phyloP scores from a whole-genome alignment of 108 stramenopile species.

The Chaetoceros tenuissimus region DNA sequence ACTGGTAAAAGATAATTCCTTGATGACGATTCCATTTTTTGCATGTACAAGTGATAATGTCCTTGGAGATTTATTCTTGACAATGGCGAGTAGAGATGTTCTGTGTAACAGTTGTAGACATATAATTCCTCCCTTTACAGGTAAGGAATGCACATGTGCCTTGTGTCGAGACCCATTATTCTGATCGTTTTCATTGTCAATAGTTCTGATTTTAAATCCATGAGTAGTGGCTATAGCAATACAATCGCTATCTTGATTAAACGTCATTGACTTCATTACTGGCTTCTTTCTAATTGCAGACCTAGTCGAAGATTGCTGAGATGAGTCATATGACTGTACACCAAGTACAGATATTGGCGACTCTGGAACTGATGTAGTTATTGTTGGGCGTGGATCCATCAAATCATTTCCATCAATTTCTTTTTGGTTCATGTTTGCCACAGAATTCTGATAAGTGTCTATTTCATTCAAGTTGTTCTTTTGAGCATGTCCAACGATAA shows the following conservation, averaged over 20 bases:
- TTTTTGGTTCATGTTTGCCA: too few relatives aligned
- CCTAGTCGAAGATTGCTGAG: too few relatives aligned
- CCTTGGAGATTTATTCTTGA: neutral
- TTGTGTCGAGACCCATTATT: too few relatives aligned
- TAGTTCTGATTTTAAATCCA: neutral
- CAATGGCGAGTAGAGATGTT: neutral
- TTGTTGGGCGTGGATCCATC: too few relatives aligned
- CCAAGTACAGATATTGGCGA: too few relatives aligned
- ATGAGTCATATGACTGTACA: too few relatives aligned
- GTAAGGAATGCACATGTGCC: neutral
- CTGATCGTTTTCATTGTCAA: neutral
- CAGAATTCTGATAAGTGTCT: too few relatives aligned
- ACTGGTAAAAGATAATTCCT: neutral
- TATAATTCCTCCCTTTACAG: neutral
- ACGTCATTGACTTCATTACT: neutral
- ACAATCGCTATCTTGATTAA: neutral
- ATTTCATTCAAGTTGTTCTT: too few relatives aligned
- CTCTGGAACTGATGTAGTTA: too few relatives aligned
- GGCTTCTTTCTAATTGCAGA: too few relatives aligned
- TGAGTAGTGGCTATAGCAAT: neutral
- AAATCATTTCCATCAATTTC: too few relatives aligned
- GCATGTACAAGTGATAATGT: neutral
- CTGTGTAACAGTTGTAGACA: neutral
- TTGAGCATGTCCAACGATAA: too few relatives aligned
- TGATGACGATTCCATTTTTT: neutral